Conservation (phyloP, 352 stramenopile genomes). For the Halophytophthora polymorphica region DNA sequence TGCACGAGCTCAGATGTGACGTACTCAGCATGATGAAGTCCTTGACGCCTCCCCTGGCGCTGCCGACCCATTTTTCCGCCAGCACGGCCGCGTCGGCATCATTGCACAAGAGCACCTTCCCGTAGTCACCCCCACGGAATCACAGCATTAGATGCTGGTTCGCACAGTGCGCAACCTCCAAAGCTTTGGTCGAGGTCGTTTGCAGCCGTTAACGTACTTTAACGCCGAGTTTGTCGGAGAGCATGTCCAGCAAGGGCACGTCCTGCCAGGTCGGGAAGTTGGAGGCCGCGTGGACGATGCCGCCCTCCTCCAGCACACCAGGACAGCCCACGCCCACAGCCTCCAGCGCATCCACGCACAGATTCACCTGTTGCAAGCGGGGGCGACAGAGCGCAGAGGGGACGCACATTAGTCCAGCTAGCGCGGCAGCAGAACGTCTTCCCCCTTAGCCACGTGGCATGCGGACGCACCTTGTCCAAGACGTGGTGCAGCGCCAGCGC, state of each 20-base stretch:
- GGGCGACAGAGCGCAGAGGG: slow-evolving; percentile 6
- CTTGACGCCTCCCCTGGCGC: slow-evolving; percentile 48
- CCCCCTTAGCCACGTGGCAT: neutral
- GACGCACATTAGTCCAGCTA: neutral
- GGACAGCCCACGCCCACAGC: slow-evolving; percentile 64
- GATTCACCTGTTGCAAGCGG: slow-evolving; percentile 14
- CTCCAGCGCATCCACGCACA: slow-evolving; percentile 33
- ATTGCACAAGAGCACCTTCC: slow-evolving; percentile 59
- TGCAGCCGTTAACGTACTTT: slow-evolving; percentile 10
- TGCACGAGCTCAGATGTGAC: slow-evolving; percentile 1
- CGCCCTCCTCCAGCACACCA: slow-evolving; percentile 42
- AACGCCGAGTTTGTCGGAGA: slow-evolving; percentile 35
- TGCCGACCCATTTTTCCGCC: slow-evolving; percentile 79
- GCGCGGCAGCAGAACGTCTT: neutral
- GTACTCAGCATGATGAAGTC: slow-evolving; percentile 87
- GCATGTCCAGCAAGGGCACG: slow-evolving; percentile 55
- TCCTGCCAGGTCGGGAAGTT: slow-evolving; percentile 73
- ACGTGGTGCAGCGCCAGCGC: slow-evolving; percentile 35
- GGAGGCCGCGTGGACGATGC: slow-evolving; percentile 57
- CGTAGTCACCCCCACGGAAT: neutral
- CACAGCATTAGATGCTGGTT: neutral
- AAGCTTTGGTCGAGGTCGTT: neutral
- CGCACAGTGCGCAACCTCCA: neutral
- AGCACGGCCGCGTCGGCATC: slow-evolving; percentile 80
- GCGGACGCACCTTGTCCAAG: slow-evolving; percentile 34